These are phyloP conservation scores for Naganishia onofrii DNA, from an alignment of 768 basidiomycete genomes.

Conservation along the genomic window DNA sequence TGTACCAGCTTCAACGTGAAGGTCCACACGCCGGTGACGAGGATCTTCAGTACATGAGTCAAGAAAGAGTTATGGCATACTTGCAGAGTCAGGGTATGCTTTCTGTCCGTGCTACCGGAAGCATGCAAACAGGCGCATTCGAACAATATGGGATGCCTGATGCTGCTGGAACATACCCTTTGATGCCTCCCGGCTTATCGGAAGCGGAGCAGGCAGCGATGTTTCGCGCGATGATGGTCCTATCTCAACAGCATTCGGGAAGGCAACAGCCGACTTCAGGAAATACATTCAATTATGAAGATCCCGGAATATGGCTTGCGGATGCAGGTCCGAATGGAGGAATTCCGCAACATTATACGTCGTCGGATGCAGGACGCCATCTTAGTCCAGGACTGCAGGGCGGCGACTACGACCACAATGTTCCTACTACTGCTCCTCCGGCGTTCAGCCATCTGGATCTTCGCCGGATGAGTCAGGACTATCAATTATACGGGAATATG, in stretches of 20 bases:
- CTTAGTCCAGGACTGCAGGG: background rate
- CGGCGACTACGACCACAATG: conserved; percentile 6
- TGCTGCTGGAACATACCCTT: background rate
- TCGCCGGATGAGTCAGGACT: background rate
- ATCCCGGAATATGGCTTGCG: conserved; percentile 14
- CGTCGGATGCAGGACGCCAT: too few relatives aligned
- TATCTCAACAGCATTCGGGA: conserved; percentile 3
- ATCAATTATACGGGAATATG: background rate
- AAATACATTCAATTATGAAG: background rate
- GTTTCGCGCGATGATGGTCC: conserved; percentile 14
- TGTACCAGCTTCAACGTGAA: conserved; percentile 7
- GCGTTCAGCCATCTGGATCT: background rate
- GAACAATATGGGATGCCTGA: background rate
- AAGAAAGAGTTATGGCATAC: conserved; percentile 19
- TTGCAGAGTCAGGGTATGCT: conserved; percentile 9
- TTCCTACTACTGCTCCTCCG: conserved; percentile 10
- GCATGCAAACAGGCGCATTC: background rate
- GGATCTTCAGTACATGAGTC: conserved; percentile 13
- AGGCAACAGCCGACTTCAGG: background rate
- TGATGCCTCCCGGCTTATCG: background rate
- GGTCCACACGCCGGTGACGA: background rate
- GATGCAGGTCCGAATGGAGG: background rate
- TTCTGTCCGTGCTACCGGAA: background rate
- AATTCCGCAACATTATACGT: background rate
- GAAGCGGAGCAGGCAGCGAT: conserved; percentile 18